Base-by-base conservation (phyloP, 805 yeast species). In the Lipomyces kockii region DNA sequence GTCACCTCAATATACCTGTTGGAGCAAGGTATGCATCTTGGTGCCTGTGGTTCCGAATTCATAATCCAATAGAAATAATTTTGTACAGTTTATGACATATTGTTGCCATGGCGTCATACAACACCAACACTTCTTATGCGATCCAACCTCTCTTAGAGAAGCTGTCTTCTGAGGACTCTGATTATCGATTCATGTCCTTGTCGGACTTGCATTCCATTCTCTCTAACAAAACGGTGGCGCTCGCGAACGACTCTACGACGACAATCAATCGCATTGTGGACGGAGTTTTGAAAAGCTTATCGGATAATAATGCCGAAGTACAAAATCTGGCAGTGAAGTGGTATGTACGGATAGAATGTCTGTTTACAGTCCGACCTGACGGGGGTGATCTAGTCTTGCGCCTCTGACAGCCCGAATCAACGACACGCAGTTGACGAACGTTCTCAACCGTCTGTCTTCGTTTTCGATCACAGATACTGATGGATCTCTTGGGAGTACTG, bases 181-280 rank as follows among this genome's bases (percentile, higher is more conserved):
- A 91, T 75, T 80, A 89, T 71, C 81, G 97, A 76, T 91, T 87
- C 79, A 91, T 91, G 97, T 96, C 93, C 1, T 80, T 91, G 64
- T 89, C 85, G 72, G 97, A 91, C 74, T 82, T 90, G 73, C 85
- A 84, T 72, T 84, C 84, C 3, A 66, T 71, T 3, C 72, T 78
- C 34, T 37, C 75, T 3, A 70, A 73, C 60, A 73, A 70, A 35
- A 43, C 73, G 74, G 76, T 68, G 72, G 72, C 64, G 78, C 69
- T 64, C 66, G 67, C 66, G 73, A 75, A 66, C 34, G 67, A 65
- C 37, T 63, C 63, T 17, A 27, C 60, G 11, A n/a, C 66, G 52
- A 37, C 37, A 14, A 58, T 58, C 25, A 61, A 61, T 74, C 60
- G 74, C 20, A 78, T 86, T 73, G 75, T 80, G 60, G 79, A 81